Conservation (phyloP, 495 filamentous ascomycete species). For the Cryomyces minteri region DNA sequence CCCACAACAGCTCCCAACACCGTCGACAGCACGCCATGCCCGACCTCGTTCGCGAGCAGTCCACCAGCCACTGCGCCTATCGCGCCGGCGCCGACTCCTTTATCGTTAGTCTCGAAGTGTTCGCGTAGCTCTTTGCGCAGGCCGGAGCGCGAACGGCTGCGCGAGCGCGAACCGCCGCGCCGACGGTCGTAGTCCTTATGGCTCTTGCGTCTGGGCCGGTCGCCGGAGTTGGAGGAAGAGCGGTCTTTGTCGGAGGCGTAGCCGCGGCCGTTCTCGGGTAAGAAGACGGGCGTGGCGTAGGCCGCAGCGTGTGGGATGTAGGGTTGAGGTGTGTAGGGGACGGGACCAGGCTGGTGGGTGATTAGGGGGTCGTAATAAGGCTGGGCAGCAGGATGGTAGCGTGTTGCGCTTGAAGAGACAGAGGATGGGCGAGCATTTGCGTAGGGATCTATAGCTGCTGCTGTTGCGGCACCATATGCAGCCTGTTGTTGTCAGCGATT, state of each 20-base stretch:
- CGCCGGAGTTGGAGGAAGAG: background rate
- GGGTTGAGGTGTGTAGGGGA: no score
- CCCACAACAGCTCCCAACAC: slow-evolving; percentile 3
- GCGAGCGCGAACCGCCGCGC: background rate
- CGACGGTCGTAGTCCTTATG: background rate
- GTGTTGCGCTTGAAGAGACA: no score
- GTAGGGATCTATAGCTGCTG: no score
- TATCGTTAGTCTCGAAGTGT: slow-evolving; percentile 1
- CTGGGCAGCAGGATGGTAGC: no score
- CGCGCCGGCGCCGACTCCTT: slow-evolving; percentile 1
- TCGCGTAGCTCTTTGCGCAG: background rate
- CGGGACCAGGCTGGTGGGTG: no score
- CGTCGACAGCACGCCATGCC: slow-evolving; percentile 1
- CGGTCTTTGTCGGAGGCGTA: background rate
- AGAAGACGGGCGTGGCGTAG: no score
- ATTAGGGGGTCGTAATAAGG: no score
- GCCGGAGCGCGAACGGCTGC: background rate
- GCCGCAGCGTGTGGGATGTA: no score
- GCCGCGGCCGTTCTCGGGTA: background rate
- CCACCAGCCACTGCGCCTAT: slow-evolving; percentile 6
- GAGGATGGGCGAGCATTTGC: no score
- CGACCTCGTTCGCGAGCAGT: slow-evolving; percentile 3
- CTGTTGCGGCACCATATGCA: no score
- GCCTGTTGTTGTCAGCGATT: no score
- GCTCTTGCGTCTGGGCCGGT: background rate